Conservation (phyloP, 176 grass and related monocot species). For the Cenchrus purpureus region DNA sequence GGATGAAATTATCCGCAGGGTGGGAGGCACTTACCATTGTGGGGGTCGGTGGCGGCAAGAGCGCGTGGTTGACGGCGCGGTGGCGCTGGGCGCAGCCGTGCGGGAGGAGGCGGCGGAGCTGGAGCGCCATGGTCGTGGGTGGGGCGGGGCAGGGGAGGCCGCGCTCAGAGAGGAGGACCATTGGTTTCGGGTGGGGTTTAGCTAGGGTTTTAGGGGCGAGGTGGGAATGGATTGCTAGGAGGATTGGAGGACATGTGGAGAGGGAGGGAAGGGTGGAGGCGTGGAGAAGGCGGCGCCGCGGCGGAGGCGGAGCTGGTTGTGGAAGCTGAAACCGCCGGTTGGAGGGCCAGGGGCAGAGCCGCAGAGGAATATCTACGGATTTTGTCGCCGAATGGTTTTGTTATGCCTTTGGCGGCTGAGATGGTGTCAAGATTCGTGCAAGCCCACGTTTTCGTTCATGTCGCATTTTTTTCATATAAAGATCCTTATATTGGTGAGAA, state of each 20-base stretch:
- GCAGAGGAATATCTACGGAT: no score
- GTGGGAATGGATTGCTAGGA: neutral
- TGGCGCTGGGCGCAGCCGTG: conserved; percentile 47
- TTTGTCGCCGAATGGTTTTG: no score
- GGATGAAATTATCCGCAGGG: neutral
- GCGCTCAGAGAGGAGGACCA: conserved; percentile 30
- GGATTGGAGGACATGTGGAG: neutral
- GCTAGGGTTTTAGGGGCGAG: conserved; percentile 43
- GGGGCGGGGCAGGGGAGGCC: neutral
- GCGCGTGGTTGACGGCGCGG: conserved; percentile 42
- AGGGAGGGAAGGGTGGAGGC: no score
- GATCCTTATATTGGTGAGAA: no score
- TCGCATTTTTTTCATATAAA: no score
- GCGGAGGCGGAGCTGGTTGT: no score
- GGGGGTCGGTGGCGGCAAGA: conserved; percentile 27
- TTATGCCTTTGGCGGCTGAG: no score
- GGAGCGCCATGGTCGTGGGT: conserved; percentile 61
- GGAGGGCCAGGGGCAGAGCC: no score
- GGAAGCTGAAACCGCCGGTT: no score
- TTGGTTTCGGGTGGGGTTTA: conserved; percentile 15
- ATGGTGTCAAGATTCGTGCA: no score
- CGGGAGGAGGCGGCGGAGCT: conserved; percentile 69
- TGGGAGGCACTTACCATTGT: conserved; percentile 55
- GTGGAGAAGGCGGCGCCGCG: no score
- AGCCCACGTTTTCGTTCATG: no score